phyloP scores from a whole-genome alignment of 2,329 filamentous ascomycete species.

The Colletotrichum somersetense region DNA sequence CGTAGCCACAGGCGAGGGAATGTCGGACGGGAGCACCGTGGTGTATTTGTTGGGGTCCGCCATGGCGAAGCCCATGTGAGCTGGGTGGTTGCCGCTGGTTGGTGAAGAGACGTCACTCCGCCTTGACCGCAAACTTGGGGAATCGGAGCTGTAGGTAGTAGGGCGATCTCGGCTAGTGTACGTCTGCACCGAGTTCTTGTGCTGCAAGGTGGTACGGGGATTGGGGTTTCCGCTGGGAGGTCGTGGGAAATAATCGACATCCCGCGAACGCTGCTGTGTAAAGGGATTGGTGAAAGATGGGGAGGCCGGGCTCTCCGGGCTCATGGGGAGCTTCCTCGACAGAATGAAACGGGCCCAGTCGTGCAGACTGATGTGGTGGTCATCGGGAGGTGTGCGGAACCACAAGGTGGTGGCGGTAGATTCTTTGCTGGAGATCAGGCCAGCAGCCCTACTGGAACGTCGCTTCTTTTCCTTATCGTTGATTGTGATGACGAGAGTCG shows the following conservation, averaged over 20 bases:
- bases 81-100: conserved; percentile 61
- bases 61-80: conserved; percentile 54
- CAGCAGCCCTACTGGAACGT: conserved; percentile 72
- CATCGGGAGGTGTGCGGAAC: conserved; percentile 68
- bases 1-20: conserved; percentile 68
- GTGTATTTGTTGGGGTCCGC: conserved; percentile 62
- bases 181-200: conserved; percentile 63
- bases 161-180: conserved; percentile 64
- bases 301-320: conserved; percentile 66
- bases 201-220: conserved; percentile 55
- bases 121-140: conserved; percentile 71
- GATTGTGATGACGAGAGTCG: conserved; percentile 70
- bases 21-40: conserved; percentile 62
- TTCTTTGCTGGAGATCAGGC: conserved; percentile 66
- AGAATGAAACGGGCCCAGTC: conserved; percentile 71
- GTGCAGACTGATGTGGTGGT: conserved; percentile 64
- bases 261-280: conserved; percentile 52
- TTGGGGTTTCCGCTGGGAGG: conserved; percentile 59
- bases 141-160: conserved; percentile 67
- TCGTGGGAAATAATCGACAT: conserved; percentile 58
- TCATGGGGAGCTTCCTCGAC: conserved; percentile 58
- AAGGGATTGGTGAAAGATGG: conserved; percentile 67
- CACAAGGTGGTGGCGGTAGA: conserved; percentile 62
- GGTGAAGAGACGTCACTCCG: conserved; percentile 73
- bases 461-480: conserved; percentile 73